Evolutionary conservation across 257 asterid species (phyloP).

Genomic region (Eustoma russellianum): DNA sequence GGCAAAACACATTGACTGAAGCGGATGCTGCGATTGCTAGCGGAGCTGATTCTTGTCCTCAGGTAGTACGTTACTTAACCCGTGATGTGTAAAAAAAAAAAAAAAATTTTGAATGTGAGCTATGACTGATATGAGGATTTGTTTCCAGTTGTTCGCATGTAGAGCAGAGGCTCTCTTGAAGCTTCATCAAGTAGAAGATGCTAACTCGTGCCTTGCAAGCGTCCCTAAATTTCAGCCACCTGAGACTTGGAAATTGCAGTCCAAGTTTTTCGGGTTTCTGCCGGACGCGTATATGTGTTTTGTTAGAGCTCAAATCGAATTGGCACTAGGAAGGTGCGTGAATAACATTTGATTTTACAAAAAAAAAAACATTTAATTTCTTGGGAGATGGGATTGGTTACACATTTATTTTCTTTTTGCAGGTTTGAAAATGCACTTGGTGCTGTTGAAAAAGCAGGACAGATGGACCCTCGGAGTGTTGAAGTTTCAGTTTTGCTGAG

Average conservation of each 20-base stretch:
- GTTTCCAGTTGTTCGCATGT: slow-evolving; percentile 69
- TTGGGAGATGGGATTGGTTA: slow-evolving; percentile 3
- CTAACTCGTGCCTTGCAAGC: slow-evolving; percentile 34
- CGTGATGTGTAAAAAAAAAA: not conserved
- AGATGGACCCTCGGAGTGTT: slow-evolving; percentile 45
- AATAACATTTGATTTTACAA: slow-evolving; percentile 22
- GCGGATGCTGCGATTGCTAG: slow-evolving; percentile 56
- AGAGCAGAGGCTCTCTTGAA: slow-evolving; percentile 85
- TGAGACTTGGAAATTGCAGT: slow-evolving; percentile 19
- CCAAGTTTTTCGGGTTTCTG: slow-evolving; percentile 53
- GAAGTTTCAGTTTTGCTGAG: slow-evolving; percentile 49
- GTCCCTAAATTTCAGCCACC: slow-evolving; percentile 25
- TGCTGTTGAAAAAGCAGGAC: slow-evolving; percentile 52
- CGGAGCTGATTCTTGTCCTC: slow-evolving; percentile 74
- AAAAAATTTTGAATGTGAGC: no score
- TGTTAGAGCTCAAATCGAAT: slow-evolving; percentile 39
- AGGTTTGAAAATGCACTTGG: slow-evolving; percentile 74
- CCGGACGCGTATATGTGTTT: slow-evolving; percentile 59
- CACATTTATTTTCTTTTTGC: slow-evolving; percentile 17
- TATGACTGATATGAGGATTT: not conserved
- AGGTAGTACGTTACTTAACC: slow-evolving; percentile 30
- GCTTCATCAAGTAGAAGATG: slow-evolving; percentile 63
- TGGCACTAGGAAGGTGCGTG: slow-evolving; percentile 67
- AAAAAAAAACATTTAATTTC: not conserved
- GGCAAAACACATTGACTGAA: slow-evolving; percentile 52